These are phyloP conservation scores for Barbarea vulgaris DNA, from an alignment of 345 rosid species.

Conservation along the genomic window DNA sequence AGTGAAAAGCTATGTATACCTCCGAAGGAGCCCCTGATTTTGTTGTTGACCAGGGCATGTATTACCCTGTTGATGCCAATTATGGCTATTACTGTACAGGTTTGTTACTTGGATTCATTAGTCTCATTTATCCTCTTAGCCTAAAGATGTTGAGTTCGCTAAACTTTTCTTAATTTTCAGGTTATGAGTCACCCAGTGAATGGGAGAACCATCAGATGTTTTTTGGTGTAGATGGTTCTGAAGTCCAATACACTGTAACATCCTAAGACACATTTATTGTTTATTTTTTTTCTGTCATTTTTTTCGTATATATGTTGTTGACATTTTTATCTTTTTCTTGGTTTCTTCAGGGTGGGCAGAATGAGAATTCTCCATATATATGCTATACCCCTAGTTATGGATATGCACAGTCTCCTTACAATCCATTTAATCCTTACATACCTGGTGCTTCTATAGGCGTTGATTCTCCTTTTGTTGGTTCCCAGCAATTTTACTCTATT, in stretches of 20 bases:
- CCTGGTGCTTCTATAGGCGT: constrained; percentile 78
- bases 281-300: not conserved
- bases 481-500: constrained; percentile 66
- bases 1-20: constrained; percentile 68
- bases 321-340: constrained; percentile 3
- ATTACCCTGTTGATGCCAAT: constrained; percentile 72
- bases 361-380: constrained; percentile 77
- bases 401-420: constrained; percentile 83
- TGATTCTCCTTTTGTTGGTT: constrained; percentile 60
- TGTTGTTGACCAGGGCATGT: constrained; percentile 70
- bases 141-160: constrained; percentile 4
- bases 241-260: constrained; percentile 64
- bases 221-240: constrained; percentile 86
- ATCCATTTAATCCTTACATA: constrained; percentile 89
- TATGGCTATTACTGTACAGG: constrained; percentile 97
- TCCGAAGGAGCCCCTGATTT: constrained; percentile 76
- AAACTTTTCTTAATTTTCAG: constrained; percentile 43
- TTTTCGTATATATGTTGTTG: not conserved
- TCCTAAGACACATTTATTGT: not conserved
- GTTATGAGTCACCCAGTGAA: constrained; percentile 84
- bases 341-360: constrained; percentile 71
- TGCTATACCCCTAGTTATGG: constrained; percentile 84
- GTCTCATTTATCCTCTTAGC: not conserved
- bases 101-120: constrained; percentile 22
- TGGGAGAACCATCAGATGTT: constrained; percentile 89